Evolutionary conservation across 2,329 filamentous ascomycete genomes (phyloP).

Genomic region (Rosellinia necatrix): DNA sequence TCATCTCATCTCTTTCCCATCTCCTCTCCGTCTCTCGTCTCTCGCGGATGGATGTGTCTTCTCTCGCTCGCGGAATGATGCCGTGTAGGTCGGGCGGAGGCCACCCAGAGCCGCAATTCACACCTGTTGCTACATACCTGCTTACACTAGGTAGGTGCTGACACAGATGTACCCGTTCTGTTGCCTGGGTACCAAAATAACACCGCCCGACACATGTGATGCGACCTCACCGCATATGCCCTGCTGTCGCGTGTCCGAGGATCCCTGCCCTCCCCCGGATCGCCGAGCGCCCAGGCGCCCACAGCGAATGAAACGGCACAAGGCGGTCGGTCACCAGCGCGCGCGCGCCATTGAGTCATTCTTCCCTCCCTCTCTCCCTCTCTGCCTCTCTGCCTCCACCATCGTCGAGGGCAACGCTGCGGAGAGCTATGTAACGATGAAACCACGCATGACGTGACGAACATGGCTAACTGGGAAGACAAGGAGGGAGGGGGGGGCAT

Average conservation of each 20-base stretch:
- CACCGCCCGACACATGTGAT: constrained; percentile 23
- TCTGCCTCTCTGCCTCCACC: no score
- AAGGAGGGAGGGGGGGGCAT: no score
- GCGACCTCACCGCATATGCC: constrained; percentile 17
- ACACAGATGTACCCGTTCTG: no score
- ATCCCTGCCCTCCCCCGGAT: constrained; percentile 14
- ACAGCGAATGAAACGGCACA: constrained; percentile 5
- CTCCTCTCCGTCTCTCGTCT: no score
- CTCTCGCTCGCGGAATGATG: no score
- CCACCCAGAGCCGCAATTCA: constrained; percentile 11
- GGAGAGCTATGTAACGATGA: not conserved
- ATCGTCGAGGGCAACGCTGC: no score
- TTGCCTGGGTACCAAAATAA: constrained; percentile 1
- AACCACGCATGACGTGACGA: not conserved
- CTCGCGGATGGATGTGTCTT: no score
- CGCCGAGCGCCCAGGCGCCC: not conserved
- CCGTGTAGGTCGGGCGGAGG: not conserved
- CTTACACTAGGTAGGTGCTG: no score
- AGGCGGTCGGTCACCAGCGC: constrained; percentile 4
- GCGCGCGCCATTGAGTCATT: constrained; percentile 1
- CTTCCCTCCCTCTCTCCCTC: not conserved
- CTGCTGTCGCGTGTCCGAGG: constrained; percentile 9
- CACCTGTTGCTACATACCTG: no score
- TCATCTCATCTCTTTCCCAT: no score
- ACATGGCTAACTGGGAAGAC: no score